Evolutionary conservation across 495 filamentous ascomycete genomes (phyloP).

Genomic region (Aspergillus ellipticus): DNA sequence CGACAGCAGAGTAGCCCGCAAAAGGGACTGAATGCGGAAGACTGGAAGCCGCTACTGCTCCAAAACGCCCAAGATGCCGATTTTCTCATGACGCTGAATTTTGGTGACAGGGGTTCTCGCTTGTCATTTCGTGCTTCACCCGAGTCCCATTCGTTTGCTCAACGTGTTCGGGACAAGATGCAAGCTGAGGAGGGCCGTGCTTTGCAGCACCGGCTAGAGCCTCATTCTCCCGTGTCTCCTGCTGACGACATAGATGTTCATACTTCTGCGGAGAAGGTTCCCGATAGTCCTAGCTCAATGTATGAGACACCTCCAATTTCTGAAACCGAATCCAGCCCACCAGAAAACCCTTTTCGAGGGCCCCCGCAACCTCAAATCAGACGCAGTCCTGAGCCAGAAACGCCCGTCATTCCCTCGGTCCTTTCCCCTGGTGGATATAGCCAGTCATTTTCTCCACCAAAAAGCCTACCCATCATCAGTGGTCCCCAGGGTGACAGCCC

Average conservation of each 20-base stretch:
- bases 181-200: slow-evolving; percentile 67
- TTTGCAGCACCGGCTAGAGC: slow-evolving; percentile 48
- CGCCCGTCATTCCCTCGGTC: slow-evolving; percentile 16
- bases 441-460: slow-evolving; percentile 17
- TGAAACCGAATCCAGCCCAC: slow-evolving; percentile 20
- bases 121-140: slow-evolving; percentile 41
- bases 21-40: slow-evolving; percentile 12
- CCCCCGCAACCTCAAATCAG: slow-evolving; percentile 13
- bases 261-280: slow-evolving; percentile 9
- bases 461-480: slow-evolving; percentile 7
- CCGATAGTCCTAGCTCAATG: slow-evolving; percentile 24
- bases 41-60: slow-evolving; percentile 28
- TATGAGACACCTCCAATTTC: slow-evolving; percentile 32
- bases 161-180: slow-evolving; percentile 65
- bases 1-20: slow-evolving; percentile 2
- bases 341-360: slow-evolving; percentile 20
- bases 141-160: slow-evolving; percentile 47
- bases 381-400: slow-evolving; percentile 4
- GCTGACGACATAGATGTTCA: slow-evolving; percentile 20
- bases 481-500: slow-evolving; percentile 5
- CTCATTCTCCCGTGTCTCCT: slow-evolving; percentile 29
- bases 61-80: slow-evolving; percentile 35
- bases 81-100: slow-evolving; percentile 35
- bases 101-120: slow-evolving; percentile 32
- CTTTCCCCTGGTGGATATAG: slow-evolving; percentile 18